Percentiles rank a stretch among this genome's conserved stretches.
Evolutionary conservation across 164 flowering plant species (phyloP).

Genomic region (Brasenia schreberi): DNA sequence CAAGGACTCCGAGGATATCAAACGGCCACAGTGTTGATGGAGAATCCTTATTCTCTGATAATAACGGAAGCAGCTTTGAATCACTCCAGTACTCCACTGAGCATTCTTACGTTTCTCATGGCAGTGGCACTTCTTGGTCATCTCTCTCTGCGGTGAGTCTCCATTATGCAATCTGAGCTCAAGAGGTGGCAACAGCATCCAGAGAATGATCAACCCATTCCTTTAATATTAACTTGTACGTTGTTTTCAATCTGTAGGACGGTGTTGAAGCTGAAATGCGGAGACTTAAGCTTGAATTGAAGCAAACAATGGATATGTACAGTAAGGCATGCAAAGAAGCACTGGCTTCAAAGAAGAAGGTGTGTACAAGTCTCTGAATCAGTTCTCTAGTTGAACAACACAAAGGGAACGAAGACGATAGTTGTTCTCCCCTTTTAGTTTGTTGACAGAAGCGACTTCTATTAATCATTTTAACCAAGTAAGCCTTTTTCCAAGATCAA

Average conservation of each 20-base stretch:
- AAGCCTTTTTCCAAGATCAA: too few species aligned
- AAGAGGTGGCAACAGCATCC: neutral
- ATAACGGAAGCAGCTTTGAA: slow-evolving; percentile 24
- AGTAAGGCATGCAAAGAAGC: slow-evolving; percentile 70
- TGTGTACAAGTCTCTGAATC: neutral
- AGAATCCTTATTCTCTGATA: slow-evolving; percentile 1
- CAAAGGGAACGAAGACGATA: too few species aligned
- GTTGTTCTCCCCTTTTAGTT: neutral
- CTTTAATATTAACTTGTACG: neutral
- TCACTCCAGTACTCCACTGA: slow-evolving; percentile 8
- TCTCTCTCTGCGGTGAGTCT: slow-evolving; percentile 16
- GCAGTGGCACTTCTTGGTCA: slow-evolving; percentile 12
- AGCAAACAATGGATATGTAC: slow-evolving; percentile 72
- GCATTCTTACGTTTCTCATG: slow-evolving; percentile 7
- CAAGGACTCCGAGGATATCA: slow-evolving; percentile 21
- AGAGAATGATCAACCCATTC: neutral
- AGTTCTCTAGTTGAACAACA: too few species aligned
- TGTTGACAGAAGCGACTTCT: neutral
- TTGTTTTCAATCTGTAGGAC: slow-evolving; percentile 17
- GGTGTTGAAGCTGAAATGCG: slow-evolving; percentile 62
- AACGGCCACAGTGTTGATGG: slow-evolving; percentile 13
- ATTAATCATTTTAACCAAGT: too few species aligned
- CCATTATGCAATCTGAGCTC: neutral
- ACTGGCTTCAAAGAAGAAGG: slow-evolving; percentile 53
- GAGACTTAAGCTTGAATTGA: slow-evolving; percentile 53